Percentiles rank a stretch among this genome's conserved stretches.
phyloP scores from a whole-genome alignment of 176 grass and related monocot genomes.

The Avena eriantha region DNA sequence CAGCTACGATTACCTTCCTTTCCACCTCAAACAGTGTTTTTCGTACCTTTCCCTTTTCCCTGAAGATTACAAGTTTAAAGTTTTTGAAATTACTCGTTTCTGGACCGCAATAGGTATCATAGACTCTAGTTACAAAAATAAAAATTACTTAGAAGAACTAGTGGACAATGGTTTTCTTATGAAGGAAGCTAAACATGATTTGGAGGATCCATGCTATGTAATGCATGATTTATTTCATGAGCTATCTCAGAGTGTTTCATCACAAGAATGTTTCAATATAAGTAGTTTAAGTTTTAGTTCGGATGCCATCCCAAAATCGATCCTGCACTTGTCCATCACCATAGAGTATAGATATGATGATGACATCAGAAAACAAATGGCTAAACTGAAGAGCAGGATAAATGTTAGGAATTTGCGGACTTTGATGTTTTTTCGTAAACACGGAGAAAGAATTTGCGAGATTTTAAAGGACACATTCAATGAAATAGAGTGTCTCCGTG shows the following conservation, averaged over 20 bases:
- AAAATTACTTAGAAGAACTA: no score
- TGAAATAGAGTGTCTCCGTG: not conserved
- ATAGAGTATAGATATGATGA: not conserved
- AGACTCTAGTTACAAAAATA: no score
- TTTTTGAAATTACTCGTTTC: no score
- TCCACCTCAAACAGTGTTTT: no score
- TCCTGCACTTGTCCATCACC: not conserved
- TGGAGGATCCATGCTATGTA: not conserved
- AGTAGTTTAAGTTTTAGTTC: not conserved
- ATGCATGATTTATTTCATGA: conserved; percentile 7
- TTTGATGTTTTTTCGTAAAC: not conserved
- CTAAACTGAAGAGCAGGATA: not conserved
- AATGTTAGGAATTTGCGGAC: not conserved
- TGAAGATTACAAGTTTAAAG: no score
- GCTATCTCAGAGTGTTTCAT: not conserved
- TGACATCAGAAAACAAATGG: not conserved
- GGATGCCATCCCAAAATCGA: not conserved
- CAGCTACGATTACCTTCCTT: no score
- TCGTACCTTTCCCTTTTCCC: no score
- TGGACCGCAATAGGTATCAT: no score
- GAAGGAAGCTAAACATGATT: no score
- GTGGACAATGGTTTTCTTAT: no score
- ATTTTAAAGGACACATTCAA: not conserved
- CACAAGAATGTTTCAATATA: not conserved
- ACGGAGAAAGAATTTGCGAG: not conserved